phyloP scores from a whole-genome alignment of 768 basidiomycete species.

The Tricholoma sp. region DNA sequence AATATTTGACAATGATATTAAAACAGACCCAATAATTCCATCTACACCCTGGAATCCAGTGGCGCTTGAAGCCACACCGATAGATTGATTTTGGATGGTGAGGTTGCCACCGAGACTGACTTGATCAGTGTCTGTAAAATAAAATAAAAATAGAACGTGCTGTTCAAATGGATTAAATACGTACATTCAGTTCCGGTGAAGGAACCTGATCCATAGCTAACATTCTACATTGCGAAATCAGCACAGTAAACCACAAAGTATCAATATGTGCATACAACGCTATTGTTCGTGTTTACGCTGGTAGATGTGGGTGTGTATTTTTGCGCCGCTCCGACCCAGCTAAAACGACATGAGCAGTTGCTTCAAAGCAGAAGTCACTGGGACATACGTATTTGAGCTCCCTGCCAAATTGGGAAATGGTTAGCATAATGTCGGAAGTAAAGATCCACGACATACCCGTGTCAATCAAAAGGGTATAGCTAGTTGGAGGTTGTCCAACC shows the following conservation, averaged over 20 bases:
- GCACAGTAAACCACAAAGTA: neutral
- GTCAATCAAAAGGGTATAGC: conserved; percentile 52
- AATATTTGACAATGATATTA: neutral
- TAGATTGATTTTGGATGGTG: conserved; percentile 50
- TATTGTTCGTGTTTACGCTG: conserved; percentile 38
- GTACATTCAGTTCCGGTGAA: conserved; percentile 40
- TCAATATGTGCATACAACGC: conserved; percentile 33
- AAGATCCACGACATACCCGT: conserved; percentile 33
- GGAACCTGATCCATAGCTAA: conserved; percentile 58
- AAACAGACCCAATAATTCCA: conserved; percentile 57
- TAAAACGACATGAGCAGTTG: conserved; percentile 41
- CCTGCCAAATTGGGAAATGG: neutral
- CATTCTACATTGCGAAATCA: conserved; percentile 30
- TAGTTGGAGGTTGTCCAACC: conserved; percentile 45
- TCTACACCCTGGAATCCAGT: conserved; percentile 47
- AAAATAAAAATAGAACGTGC: neutral
- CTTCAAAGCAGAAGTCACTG: neutral
- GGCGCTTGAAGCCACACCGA: conserved; percentile 53
- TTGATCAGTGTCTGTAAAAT: conserved; percentile 44
- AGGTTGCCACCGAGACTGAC: conserved; percentile 49
- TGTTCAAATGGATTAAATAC: neutral
- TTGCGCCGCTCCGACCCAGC: conserved; percentile 58
- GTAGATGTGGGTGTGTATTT: conserved; percentile 45
- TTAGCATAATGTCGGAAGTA: conserved; percentile 6
- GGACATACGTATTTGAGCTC: neutral